These are phyloP conservation scores for Kalanchoe fedtschenkoi DNA, from an alignment of 164 flowering plant genomes.

Conservation along the genomic window DNA sequence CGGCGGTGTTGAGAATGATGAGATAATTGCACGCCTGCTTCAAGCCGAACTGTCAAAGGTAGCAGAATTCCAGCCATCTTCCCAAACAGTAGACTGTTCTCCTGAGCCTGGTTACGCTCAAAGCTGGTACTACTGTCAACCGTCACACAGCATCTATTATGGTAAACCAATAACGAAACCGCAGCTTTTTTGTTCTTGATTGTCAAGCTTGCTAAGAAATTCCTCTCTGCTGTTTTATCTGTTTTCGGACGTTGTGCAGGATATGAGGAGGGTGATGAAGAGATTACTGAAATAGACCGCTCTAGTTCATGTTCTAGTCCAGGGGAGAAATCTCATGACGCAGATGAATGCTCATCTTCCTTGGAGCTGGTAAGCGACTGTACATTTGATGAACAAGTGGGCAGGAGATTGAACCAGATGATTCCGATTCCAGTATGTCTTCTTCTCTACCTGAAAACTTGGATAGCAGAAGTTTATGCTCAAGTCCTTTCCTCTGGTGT, in stretches of 20 bases:
- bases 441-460: no score
- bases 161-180: constrained; percentile 8
- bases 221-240: background rate
- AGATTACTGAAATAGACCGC: constrained; percentile 20
- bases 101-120: constrained; percentile 9
- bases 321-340: constrained; percentile 25
- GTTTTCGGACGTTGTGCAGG: constrained; percentile 19
- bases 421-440: constrained; percentile 65
- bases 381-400: constrained; percentile 69
- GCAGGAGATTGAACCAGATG: constrained; percentile 68
- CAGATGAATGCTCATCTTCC: constrained; percentile 38
- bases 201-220: background rate
- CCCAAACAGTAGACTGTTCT: constrained; percentile 10
- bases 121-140: constrained; percentile 16
- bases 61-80: constrained; percentile 15
- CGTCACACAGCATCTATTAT: background rate
- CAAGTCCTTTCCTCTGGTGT: background rate
- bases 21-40: constrained; percentile 22
- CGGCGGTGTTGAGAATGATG: constrained; percentile 26
- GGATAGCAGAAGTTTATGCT: no score
- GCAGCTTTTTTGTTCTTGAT: constrained; percentile 13
- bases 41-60: constrained; percentile 20
- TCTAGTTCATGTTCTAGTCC: constrained; percentile 63
- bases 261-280: constrained; percentile 33
- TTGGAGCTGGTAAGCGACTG: constrained; percentile 47